Base-by-base conservation (phyloP, 164 flowering plant species). In the Hamamelis virginiana region DNA sequence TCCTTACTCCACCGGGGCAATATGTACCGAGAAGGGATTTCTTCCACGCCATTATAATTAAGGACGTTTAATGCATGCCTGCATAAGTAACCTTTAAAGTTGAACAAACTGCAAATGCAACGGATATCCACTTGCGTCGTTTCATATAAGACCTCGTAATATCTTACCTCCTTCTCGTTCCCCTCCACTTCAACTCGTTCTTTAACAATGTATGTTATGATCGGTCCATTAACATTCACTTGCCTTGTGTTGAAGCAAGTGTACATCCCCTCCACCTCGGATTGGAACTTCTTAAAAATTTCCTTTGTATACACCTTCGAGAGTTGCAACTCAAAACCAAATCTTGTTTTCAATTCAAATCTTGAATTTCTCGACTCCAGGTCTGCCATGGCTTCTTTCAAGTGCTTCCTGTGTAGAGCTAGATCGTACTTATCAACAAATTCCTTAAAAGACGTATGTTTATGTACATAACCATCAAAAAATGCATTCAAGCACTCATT, bases 81-180 rank as follows among this genome's bases (percentile, higher is more conserved):
- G 72, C 89, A 83, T 9, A 83, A 59, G 59, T 80, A 83, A 13
- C 89, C 89, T 75, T 78, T 81, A 67, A 75, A 76, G 57, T 81
- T 77, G 73, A 85, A 83, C 76, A 83, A 74, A 65, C 86, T 62
- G 75, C 89, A 85, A 9, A 80, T 78, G 72, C 87, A 84, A 16
- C 79, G 71, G 4, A 81, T 73, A 27, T 80, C 85, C 47, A 50
- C 64, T 53, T 69, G 76, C 33, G 72, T 77, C 14, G 78, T 69
- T 67, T 83, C 84, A 14, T 66, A 79, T 47, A 81, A 55, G 47
- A 81, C 87, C 72, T 84, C 82, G 38, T 47, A 82, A 69, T 46
- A 51, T 62, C 71, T 77, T 1, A 84, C 67, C 51, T 73, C 81
- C 60, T 70, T 80, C 65, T 67, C 80, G 10, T 66, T 75, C 56